A percentile compares a stretch with the other conserved stretches of the same genome.
phyloP scores from a whole-genome alignment of 2,329 filamentous ascomycete species.

The Purpureocillium lavendulum region DNA sequence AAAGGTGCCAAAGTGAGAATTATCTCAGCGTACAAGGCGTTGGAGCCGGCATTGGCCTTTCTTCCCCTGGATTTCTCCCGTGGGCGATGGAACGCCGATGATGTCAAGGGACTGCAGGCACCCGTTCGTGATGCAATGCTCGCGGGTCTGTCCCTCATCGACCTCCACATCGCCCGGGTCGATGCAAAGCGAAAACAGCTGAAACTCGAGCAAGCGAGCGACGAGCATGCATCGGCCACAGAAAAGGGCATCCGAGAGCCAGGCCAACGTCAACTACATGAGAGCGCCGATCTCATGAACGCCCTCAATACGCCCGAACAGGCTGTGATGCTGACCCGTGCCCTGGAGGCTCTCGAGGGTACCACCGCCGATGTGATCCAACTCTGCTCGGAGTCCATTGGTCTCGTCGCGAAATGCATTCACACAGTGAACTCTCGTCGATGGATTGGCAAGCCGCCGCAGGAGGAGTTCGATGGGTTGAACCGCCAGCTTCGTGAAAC shows the following conservation, averaged over 20 bases:
- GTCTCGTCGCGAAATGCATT: constrained; percentile 15
- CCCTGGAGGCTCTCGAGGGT: constrained; percentile 20
- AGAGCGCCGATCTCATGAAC: constrained; percentile 23
- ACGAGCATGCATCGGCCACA: not conserved
- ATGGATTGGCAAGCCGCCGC: constrained; percentile 17
- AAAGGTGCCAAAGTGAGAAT: constrained; percentile 16
- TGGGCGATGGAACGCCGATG: constrained; percentile 34
- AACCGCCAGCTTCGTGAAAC: constrained; percentile 10
- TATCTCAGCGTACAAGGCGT: constrained; percentile 25
- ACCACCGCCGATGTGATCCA: constrained; percentile 18
- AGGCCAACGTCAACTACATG: constrained; percentile 18
- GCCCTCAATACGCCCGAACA: constrained; percentile 29
- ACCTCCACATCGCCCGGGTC: constrained; percentile 30
- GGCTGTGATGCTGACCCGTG: constrained; percentile 19
- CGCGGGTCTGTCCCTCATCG: constrained; percentile 25
- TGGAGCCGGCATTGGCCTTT: constrained; percentile 31
- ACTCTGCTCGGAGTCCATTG: constrained; percentile 13
- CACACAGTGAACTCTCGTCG: constrained; percentile 19
- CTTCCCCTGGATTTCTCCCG: constrained; percentile 37
- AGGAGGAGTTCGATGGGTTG: constrained; percentile 13
- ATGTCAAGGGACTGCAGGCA: constrained; percentile 27
- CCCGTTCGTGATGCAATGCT: constrained; percentile 26
- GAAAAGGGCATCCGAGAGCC: constrained; percentile 9
- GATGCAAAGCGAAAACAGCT: constrained; percentile 11
- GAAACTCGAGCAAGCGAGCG: not conserved